Percentiles rank a stretch among this genome's conserved stretches.
Conservation (phyloP, 1,284 basidiomycete species). For the Rhodotorula sp. region DNA sequence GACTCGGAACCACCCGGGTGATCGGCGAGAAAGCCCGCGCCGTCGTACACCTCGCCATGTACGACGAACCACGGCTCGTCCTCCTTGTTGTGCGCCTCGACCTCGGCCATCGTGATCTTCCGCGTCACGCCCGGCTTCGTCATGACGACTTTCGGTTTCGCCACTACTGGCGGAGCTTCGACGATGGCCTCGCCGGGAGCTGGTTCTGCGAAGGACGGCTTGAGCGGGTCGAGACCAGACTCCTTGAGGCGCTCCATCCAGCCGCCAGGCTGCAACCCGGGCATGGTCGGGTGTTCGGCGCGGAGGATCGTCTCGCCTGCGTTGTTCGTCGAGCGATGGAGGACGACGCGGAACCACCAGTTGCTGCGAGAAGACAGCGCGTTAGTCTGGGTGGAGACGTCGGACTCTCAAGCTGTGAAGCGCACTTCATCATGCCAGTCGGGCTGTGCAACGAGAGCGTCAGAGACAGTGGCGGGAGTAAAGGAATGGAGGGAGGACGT, state of each 20-base stretch:
- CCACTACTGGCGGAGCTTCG: slow-evolving; percentile 3
- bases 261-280: slow-evolving; percentile 59
- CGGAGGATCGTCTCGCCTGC: slow-evolving; percentile 49
- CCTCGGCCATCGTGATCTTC: slow-evolving; percentile 58
- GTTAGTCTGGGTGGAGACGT: slow-evolving; percentile 1
- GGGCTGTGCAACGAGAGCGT: slow-evolving; percentile 2
- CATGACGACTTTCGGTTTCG: slow-evolving; percentile 50
- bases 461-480: neutral
- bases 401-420: neutral
- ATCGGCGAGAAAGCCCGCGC: slow-evolving; percentile 60
- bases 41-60: slow-evolving; percentile 62
- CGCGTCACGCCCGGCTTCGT: slow-evolving; percentile 54
- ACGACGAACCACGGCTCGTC: slow-evolving; percentile 66
- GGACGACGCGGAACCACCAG: slow-evolving; percentile 64
- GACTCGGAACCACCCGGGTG: slow-evolving; percentile 67
- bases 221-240: slow-evolving; percentile 56
- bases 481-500: neutral
- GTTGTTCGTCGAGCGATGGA: slow-evolving; percentile 52
- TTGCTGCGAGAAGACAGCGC: slow-evolving; percentile 18
- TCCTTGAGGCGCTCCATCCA: slow-evolving; percentile 67
- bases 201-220: slow-evolving; percentile 53
- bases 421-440: slow-evolving; percentile 37
- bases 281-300: slow-evolving; percentile 66
- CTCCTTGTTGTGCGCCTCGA: slow-evolving; percentile 55
- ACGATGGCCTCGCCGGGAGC: neutral